Base-by-base conservation (phyloP, 805 yeast genomes). In the Barnettozyma vustinii region DNA sequence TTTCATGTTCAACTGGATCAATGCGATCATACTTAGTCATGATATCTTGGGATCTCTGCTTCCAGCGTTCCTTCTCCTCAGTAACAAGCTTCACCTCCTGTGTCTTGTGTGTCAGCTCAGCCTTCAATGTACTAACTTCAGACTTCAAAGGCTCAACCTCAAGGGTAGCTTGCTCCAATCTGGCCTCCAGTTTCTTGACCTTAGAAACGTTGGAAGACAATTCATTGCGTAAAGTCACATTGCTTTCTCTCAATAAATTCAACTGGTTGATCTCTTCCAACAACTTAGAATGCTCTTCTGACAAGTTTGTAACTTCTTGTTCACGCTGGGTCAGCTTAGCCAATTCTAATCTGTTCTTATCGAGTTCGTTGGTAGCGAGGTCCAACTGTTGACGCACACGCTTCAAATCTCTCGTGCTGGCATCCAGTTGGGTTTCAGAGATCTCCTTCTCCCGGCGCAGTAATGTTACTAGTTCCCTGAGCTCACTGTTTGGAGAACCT, bases 391-490 rank as follows among this genome's bases (percentile, higher is more conserved):
- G 79, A 52, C 78, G 74, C 26, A 81, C 65, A 36, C 77, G 69
- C 35, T 69, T 71, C 48, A 75, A 74, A 56, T 86, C 94, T 50
- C 80, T 78, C 10, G 66, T 61, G 4, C 76, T 64, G 36, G 71
- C 67, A 42, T 77, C 79, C 27, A 80, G 68, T 56, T 82, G 85
- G 9, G 81, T 75, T 43, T 80, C 83, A 1, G 82, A 72, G 5
- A 83, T 71, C 53, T 89, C 96, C 58, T 83, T 85, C 55, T 87
- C 95, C 52, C 84, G 80, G 42, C 91, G 82, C 49, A 89, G 68
- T 57, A 76, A 82, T 1, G 73, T 61, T 33, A 89, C 67, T 25
- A 88, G 74, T 53, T 83, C 82, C 37, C 74, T 71, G 54, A 75
- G 59, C 45, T 71, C 75, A 42, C 59, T 58, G 23, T 46, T 42